phyloP scores from a whole-genome alignment of 768 basidiomycete species.

The Dacryopinax spathularia region DNA sequence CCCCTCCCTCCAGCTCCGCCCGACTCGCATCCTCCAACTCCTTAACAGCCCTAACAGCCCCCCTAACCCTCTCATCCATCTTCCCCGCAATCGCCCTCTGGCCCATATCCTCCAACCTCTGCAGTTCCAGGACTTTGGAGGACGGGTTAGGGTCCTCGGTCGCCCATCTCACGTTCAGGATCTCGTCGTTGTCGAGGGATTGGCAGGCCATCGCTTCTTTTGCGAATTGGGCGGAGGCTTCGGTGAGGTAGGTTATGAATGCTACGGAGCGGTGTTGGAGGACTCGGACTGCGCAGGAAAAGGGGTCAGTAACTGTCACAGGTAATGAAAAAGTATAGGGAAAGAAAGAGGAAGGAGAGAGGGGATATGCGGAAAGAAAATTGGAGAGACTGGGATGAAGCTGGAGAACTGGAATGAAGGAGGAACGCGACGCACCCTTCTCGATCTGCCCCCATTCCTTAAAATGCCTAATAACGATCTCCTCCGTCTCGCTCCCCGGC shows the following conservation, averaged over 20 bases:
- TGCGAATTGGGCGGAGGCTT: slow-evolving; percentile 82
- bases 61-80: slow-evolving; percentile 78
- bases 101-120: slow-evolving; percentile 68
- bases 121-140: slow-evolving; percentile 72
- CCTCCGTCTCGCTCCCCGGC: slow-evolving; percentile 77
- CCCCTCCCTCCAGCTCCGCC: slow-evolving; percentile 24
- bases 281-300: slow-evolving; percentile 51
- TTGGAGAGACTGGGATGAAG: neutral
- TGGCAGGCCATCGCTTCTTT: slow-evolving; percentile 99
- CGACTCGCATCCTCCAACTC: slow-evolving; percentile 71
- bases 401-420: neutral
- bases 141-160: slow-evolving; percentile 96
- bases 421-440: slow-evolving; percentile 68
- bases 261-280: slow-evolving; percentile 90
- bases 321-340: slow-evolving; percentile 18
- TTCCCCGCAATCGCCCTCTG: slow-evolving; percentile 67
- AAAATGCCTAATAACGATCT: slow-evolving; percentile 81
- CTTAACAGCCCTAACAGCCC: slow-evolving; percentile 72
- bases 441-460: slow-evolving; percentile 92
- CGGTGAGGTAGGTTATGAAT: slow-evolving; percentile 86
- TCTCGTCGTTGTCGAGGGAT: slow-evolving; percentile 91
- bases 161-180: slow-evolving; percentile 97
- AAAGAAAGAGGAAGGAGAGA: slow-evolving; percentile 10
- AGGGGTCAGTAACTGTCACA: neutral
- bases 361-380: neutral